A percentile compares a stretch with the other conserved stretches of the same genome.
Evolutionary conservation across 2,329 filamentous ascomycete genomes (phyloP).

Genomic region (Neonectria faginata): DNA sequence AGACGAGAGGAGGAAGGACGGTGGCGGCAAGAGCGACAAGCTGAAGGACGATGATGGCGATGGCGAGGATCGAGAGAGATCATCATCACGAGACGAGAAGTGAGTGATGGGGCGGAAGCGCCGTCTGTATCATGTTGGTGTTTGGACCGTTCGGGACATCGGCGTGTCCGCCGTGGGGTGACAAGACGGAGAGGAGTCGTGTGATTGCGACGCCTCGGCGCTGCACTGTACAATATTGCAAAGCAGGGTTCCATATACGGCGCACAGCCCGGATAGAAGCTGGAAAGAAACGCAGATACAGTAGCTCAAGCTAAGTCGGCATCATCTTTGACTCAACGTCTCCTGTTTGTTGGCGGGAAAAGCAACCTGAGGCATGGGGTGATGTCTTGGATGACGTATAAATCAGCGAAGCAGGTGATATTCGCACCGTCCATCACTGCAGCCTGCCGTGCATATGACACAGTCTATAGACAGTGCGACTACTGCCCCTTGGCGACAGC

Average conservation of each 20-base stretch:
- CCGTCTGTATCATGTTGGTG: neutral
- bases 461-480: slow-evolving; percentile 6
- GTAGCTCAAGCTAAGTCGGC: neutral
- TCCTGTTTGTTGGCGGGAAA: slow-evolving; percentile 11
- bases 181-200: slow-evolving; percentile 6
- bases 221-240: neutral
- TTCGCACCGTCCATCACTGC: neutral
- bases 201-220: slow-evolving; percentile 10
- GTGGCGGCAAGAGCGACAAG: slow-evolving; percentile 51
- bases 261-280: slow-evolving; percentile 6
- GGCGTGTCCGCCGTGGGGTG: slow-evolving; percentile 17
- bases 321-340: slow-evolving; percentile 21
- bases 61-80: slow-evolving; percentile 25
- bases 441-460: rapidly evolving
- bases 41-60: slow-evolving; percentile 54
- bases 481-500: neutral
- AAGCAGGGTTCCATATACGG: slow-evolving; percentile 1
- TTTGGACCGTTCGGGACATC: slow-evolving; percentile 6
- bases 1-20: slow-evolving; percentile 59
- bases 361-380: slow-evolving; percentile 22
- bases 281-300: neutral
- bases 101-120: slow-evolving; percentile 7
- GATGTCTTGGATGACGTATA: slow-evolving; percentile 25
- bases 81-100: slow-evolving; percentile 9
- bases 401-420: neutral